phyloP scores from a whole-genome alignment of 495 filamentous ascomycete genomes.

The Podospora fimiseda region DNA sequence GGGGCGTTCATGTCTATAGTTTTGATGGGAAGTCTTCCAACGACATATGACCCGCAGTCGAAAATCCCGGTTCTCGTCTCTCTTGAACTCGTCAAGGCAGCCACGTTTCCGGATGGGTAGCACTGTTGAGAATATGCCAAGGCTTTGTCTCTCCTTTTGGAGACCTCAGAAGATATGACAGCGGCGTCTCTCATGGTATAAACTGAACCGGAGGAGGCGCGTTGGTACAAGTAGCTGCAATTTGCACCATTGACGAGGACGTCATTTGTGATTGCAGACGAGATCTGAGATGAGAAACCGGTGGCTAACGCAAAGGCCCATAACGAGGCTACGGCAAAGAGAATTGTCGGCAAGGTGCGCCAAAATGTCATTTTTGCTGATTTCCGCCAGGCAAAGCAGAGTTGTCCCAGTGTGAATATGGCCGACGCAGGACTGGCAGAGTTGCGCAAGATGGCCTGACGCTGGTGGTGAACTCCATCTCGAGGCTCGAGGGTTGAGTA shows the following conservation, averaged over 20 bases:
- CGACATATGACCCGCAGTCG: background rate
- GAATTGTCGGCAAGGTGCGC: background rate
- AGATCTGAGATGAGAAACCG: conserved; percentile 1
- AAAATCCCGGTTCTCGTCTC: too few relatives aligned
- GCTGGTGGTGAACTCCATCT: conserved; percentile 17
- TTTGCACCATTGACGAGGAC: conserved; percentile 1
- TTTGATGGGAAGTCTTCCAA: conserved; percentile 1
- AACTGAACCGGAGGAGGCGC: too few relatives aligned
- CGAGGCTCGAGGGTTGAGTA: conserved; percentile 1
- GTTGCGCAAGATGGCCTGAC: conserved; percentile 19
- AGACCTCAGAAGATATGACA: background rate
- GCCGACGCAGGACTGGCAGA: conserved; percentile 3
- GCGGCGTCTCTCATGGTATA: too few relatives aligned
- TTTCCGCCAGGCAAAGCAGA: conserved; percentile 8
- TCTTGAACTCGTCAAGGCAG: too few relatives aligned
- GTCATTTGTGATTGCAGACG: conserved; percentile 5
- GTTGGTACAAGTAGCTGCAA: too few relatives aligned
- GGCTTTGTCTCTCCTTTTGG: background rate
- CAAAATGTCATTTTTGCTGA: too few relatives aligned
- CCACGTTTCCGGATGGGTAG: background rate
- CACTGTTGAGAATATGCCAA: conserved; percentile 14
- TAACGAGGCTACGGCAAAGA: background rate
- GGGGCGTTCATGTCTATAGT: conserved; percentile 8
- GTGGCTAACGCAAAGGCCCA: too few relatives aligned
- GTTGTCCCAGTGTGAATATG: background rate